Evolutionary conservation across 2,329 filamentous ascomycete genomes (phyloP).

Genomic region (Sclerotinia minor): DNA sequence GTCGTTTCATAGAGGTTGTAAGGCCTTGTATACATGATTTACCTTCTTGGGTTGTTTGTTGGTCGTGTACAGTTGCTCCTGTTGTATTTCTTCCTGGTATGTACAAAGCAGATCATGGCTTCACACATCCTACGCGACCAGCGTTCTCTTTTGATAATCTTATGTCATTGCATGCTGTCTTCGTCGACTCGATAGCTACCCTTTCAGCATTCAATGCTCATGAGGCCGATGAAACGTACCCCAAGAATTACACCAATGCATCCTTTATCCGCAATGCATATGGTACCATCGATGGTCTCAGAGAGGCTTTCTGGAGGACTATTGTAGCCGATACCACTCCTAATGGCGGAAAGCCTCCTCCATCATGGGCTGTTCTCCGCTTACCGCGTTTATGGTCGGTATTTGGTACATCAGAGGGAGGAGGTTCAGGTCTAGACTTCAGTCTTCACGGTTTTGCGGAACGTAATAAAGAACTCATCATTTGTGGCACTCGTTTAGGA

Average conservation of each 20-base stretch:
- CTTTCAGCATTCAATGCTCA: conserved; percentile 18
- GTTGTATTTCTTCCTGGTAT: conserved; percentile 3
- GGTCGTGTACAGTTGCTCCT: conserved; percentile 15
- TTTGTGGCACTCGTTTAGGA: conserved; percentile 13
- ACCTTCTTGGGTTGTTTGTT: conserved; percentile 22
- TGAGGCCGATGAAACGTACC: conserved; percentile 7
- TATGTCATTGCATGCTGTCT: background rate
- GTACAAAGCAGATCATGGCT: conserved; percentile 11
- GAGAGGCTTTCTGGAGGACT: conserved; percentile 22
- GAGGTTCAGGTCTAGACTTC: conserved; percentile 11
- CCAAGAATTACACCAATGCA: background rate
- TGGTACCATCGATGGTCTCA: background rate
- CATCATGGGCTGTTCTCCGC: conserved; percentile 19
- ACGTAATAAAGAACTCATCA: conserved; percentile 4
- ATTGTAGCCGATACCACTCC: conserved; percentile 12
- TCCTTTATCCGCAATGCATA: conserved; percentile 6
- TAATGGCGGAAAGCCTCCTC: conserved; percentile 8
- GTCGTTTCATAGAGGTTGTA: background rate
- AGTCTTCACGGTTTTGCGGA: conserved; percentile 5
- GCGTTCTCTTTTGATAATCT: background rate
- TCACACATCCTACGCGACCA: background rate
- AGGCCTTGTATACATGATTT: conserved; percentile 9
- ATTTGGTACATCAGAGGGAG: conserved; percentile 9
- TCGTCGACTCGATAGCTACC: conserved; percentile 10
- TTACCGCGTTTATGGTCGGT: conserved; percentile 4